These are phyloP conservation scores for Penicillium polonicum DNA, from an alignment of 2,329 filamentous ascomycete genomes.

Conservation along the genomic window DNA sequence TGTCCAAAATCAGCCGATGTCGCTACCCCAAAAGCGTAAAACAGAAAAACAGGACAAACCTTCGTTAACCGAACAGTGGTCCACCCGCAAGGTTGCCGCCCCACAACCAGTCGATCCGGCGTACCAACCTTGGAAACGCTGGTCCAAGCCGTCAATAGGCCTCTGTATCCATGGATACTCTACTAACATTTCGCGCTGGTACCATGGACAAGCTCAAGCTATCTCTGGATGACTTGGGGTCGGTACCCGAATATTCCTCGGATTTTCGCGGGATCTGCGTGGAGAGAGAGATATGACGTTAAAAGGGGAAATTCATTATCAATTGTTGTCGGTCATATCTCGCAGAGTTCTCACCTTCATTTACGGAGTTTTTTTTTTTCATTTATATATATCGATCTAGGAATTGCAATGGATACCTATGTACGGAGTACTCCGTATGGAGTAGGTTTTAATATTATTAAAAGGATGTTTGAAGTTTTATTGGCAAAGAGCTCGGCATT, in stretches of 20 bases:
- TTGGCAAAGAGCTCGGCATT: background rate
- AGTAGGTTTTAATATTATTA: background rate
- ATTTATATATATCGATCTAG: background rate
- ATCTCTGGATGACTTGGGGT: background rate
- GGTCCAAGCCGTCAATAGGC: background rate
- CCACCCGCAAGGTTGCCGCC: background rate
- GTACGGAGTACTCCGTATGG: too few species aligned
- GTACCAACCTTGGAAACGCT: background rate
- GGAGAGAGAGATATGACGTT: background rate
- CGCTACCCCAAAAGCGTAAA: background rate
- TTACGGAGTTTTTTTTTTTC: background rate
- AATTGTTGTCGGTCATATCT: conserved; percentile 9
- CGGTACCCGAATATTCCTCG: background rate
- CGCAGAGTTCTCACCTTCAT: background rate
- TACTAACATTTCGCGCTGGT: background rate
- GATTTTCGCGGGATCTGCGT: conserved; percentile 1
- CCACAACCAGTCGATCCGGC: background rate
- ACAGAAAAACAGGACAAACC: background rate
- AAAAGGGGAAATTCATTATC: conserved; percentile 12
- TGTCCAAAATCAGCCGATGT: background rate
- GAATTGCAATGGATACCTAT: background rate
- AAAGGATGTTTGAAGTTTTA: background rate
- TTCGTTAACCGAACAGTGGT: background rate
- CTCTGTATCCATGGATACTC: too few species aligned
- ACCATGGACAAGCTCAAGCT: background rate